Percentiles rank a stretch among this genome's conserved stretches.
Conservation (phyloP, 148 eudicot genomes). For the Rhododendron griersonianum region DNA sequence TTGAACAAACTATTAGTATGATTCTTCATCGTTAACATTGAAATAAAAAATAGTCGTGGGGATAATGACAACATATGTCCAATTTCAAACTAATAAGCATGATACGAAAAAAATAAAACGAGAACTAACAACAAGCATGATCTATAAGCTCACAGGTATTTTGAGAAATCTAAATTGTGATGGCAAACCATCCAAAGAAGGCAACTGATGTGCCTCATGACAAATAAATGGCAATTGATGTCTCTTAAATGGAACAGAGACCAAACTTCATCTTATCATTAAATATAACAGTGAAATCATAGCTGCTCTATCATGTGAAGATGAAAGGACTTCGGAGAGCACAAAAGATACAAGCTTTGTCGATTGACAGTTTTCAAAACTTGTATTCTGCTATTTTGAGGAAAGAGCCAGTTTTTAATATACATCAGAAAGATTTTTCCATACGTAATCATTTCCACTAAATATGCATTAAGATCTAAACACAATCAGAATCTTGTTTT, state of each 20-base stretch:
- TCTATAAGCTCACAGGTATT: background rate
- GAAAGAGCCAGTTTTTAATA: background rate
- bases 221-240: background rate
- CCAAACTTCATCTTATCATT: background rate
- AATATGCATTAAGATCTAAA: background rate
- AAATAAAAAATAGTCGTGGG: background rate
- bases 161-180: background rate
- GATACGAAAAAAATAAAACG: background rate
- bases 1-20: background rate
- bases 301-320: background rate
- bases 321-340: background rate
- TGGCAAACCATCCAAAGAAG: background rate
- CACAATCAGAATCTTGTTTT: background rate
- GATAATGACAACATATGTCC: background rate
- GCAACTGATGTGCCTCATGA: background rate
- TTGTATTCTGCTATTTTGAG: background rate
- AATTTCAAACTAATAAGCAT: background rate
- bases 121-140: background rate
- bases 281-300: background rate
- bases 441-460: background rate
- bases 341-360: background rate
- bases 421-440: background rate
- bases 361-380: background rate
- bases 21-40: background rate
- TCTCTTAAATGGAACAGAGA: background rate